Evolutionary conservation across 805 yeast genomes (phyloP), one percentile per base, ranked within the genome.

Genomic region (Wickerhamomyces pijperi): DNA sequence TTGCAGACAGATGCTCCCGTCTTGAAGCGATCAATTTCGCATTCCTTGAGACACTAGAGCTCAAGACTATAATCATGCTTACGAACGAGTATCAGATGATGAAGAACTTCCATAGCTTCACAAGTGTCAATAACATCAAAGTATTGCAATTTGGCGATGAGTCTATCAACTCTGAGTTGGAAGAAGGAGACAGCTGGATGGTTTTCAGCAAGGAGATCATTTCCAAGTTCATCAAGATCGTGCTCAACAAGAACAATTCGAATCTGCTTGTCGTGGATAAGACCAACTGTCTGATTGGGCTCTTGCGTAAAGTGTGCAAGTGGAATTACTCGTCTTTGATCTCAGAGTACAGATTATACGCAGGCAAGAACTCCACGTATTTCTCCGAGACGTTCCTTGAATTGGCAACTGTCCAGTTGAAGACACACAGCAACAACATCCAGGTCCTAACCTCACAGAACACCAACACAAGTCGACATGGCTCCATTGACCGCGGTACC

Each of bases 311-410:
- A 54, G 66, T 88, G 32, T 92, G 85, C 58, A 82, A 82, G 59
- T 90, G 97, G 97, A 80, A 78, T 49, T 81, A 82, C 54, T 76
- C 88, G 19, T 79, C 94, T 16, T 76, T 90, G 5, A 72, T 87
- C 18, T 81, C 80, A 49, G 97, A 90, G 56, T 92, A 86, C 59
- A 65, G 95, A 39, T 67, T 83, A 8, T 83, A 76, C 57, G 68
- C 84, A 17, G 82, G 86, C 23, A 75, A 74, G 46, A 76, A 81
- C 47, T 68, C 81, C 35, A 86, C 78, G 50, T 87, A 86, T 55
- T 74, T 72, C 46, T 84, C 86, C 17, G 96, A 88, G 54, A 79
- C 79, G 4, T 86, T 82, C 48, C 60, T 90, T 35, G 97, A 90
- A 52, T 58, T 87, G 42, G 65, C 85, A 4, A 74, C 76, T 38